Base-by-base conservation (phyloP, 2,329 filamentous ascomycete genomes). In the Cadophora gregata region DNA sequence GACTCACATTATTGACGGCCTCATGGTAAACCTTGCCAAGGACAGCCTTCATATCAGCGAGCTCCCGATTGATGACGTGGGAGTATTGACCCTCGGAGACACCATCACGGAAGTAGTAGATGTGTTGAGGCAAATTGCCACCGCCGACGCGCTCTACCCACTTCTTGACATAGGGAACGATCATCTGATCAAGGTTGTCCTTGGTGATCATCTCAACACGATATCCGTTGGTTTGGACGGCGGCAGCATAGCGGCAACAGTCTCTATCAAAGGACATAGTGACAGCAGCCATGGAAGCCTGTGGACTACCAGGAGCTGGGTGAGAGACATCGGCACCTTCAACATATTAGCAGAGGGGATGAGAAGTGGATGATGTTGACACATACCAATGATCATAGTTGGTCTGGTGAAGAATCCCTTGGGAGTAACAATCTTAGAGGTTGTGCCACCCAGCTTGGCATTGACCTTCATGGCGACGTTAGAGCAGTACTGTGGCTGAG, bases 381-480 rank as follows among this genome's bases (percentile, higher is more conserved):
- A 65, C 68, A 63, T 72, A 72, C 96, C 75, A 67, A 99, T 90
- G 58, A 97, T 88, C 85, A 97, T 90, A 0, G 93, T 96, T 0
- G 88, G 85, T 0, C 75, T 76, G 1, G 76, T 75, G 72, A 84
- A 85, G 68, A 82, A 83, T 2, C 21, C 77, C 74, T 59, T 68
- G 21, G 55, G 53, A 14, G 62, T 64, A 21, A 64, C 59, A 50
- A 72, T 65, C 66, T 83, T 60, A 67, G 80, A 89, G 0, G 93
- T 97, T 0, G 87, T 85, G 6, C 96, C 96, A 16, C 96, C 96
- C 2, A 99, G 85, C 81, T 99, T 99, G 3, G 93, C 91, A 74
- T 99, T 98, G 71, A 99, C 88, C 81, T 99, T 99, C 93, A 99
- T 96, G 70, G 89, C 86, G 0, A 99, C 93, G 69, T 99, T 99